Percentiles rank a stretch among this genome's conserved stretches.
These are phyloP conservation scores for Parastagonospora nodorum DNA, from an alignment of 2,329 filamentous ascomycete species.

Conservation along the genomic window DNA sequence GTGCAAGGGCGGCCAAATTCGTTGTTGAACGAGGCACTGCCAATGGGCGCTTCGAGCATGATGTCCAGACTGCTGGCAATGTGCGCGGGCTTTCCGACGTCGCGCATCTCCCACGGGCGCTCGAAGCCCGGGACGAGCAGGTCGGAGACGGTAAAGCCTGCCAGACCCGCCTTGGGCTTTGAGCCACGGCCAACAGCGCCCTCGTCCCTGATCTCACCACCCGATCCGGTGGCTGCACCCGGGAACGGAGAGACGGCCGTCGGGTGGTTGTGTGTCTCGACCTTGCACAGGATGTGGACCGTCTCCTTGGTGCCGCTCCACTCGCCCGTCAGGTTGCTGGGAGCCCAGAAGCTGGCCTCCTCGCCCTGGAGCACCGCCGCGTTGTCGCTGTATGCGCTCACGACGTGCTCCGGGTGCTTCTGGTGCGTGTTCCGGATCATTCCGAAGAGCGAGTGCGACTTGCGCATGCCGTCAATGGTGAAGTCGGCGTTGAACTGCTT, in stretches of 20 bases:
- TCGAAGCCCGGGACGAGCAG: slow-evolving; percentile 82
- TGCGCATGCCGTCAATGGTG: slow-evolving; percentile 86
- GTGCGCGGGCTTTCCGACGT: slow-evolving; percentile 87
- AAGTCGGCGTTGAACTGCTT: slow-evolving; percentile 98
- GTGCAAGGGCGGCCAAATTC: slow-evolving; percentile 93
- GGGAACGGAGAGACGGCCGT: slow-evolving; percentile 94
- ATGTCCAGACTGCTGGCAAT: slow-evolving; percentile 95
- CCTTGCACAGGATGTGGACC: slow-evolving; percentile 88
- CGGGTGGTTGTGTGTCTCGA: slow-evolving; percentile 97
- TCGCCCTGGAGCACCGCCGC: slow-evolving; percentile 86
- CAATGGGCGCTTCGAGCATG: slow-evolving; percentile 96
- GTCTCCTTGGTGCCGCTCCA: slow-evolving; percentile 88
- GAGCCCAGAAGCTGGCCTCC: slow-evolving; percentile 79
- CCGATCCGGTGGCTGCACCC: slow-evolving; percentile 91
- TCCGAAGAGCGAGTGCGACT: slow-evolving; percentile 81
- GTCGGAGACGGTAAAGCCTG: slow-evolving; percentile 94
- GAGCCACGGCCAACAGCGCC: slow-evolving; percentile 93
- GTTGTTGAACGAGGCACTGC: slow-evolving; percentile 95
- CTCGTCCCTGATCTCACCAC: slow-evolving; percentile 94
- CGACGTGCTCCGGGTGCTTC: slow-evolving; percentile 75
- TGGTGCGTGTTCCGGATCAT: slow-evolving; percentile 97
- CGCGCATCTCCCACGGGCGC: slow-evolving; percentile 82
- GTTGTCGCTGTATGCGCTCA: slow-evolving; percentile 97
- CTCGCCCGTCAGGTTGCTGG: slow-evolving; percentile 81
- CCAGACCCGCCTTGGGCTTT: slow-evolving; percentile 86